A percentile compares a stretch with the other conserved stretches of the same genome.
Conservation (phyloP, 768 basidiomycete genomes). For the Leccinum obscurum region DNA sequence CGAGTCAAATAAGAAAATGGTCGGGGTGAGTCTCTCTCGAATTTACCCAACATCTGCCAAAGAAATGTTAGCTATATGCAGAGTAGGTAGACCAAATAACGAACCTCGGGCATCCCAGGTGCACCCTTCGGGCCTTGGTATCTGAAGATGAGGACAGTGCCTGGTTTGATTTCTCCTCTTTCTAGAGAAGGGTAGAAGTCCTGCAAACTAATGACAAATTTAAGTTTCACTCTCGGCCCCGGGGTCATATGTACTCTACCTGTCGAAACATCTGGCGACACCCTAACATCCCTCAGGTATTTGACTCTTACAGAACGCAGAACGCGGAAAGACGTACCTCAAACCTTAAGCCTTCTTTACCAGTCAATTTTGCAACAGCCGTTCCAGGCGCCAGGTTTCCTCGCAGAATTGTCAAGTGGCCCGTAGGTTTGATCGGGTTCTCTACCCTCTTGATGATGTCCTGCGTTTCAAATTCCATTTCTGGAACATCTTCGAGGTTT, state of each 20-base stretch:
- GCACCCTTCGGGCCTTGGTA: constrained; percentile 90
- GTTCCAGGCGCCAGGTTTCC: constrained; percentile 89
- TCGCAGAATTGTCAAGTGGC: constrained; percentile 83
- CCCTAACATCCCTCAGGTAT: constrained; percentile 44
- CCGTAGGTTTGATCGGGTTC: constrained; percentile 83
- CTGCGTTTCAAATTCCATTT: constrained; percentile 70
- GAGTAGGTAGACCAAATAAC: constrained; percentile 4
- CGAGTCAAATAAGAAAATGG: constrained; percentile 7
- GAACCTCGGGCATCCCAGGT: constrained; percentile 88
- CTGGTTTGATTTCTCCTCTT: constrained; percentile 71
- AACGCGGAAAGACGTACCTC: constrained; percentile 49
- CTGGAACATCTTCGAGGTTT: constrained; percentile 77
- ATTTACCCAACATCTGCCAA: constrained; percentile 46
- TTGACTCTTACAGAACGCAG: neutral
- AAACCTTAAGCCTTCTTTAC: constrained; percentile 85
- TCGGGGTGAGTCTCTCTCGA: neutral
- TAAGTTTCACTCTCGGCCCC: neutral
- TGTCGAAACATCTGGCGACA: constrained; percentile 75
- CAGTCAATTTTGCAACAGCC: constrained; percentile 91
- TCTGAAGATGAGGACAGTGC: constrained; percentile 77
- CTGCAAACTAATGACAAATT: constrained; percentile 46
- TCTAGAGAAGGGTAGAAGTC: constrained; percentile 74
- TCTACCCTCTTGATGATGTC: constrained; percentile 71
- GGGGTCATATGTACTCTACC: constrained; percentile 34
- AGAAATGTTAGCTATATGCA: constrained; percentile 3